Percentiles rank a stretch among this genome's conserved stretches.
Evolutionary conservation across 306 rosid genomes (phyloP).

Genomic region (Rubus idaeus): DNA sequence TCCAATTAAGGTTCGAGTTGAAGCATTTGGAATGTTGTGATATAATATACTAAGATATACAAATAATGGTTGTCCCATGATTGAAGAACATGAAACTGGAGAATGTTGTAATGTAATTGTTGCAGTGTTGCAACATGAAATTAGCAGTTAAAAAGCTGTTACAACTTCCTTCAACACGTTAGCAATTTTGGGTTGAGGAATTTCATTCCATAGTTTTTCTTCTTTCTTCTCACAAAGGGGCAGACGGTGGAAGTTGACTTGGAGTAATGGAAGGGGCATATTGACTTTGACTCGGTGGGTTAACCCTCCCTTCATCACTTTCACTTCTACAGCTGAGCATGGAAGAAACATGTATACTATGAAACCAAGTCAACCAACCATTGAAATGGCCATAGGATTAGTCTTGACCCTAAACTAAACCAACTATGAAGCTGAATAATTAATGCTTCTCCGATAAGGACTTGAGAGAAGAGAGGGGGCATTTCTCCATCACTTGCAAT

Average conservation of each 20-base stretch:
- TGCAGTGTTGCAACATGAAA: not conserved
- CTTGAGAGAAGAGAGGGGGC: not conserved
- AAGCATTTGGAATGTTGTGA: not conserved
- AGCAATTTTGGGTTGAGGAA: not conserved
- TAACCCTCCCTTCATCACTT: not conserved
- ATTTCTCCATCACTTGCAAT: not conserved
- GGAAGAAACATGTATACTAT: not conserved
- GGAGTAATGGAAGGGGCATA: not conserved
- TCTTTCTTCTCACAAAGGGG: not conserved
- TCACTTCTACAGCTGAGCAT: not conserved
- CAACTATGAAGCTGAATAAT: not conserved
- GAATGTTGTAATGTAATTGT: not conserved
- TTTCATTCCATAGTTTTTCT: not conserved
- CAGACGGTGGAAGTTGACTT: not conserved
- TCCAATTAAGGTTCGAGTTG: not conserved
- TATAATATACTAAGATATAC: not conserved
- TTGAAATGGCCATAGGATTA: too few relatives aligned
- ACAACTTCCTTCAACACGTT: too few relatives aligned
- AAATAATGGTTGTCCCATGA: too few relatives aligned
- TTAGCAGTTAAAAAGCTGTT: too few relatives aligned
- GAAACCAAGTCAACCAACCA: too few relatives aligned
- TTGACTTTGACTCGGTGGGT: not conserved
- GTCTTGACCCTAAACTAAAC: too few relatives aligned
- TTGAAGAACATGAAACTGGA: conserved; percentile 15
- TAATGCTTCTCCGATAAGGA: not conserved